phyloP scores from a whole-genome alignment of 768 basidiomycete genomes.

The Cyathus striatus region DNA sequence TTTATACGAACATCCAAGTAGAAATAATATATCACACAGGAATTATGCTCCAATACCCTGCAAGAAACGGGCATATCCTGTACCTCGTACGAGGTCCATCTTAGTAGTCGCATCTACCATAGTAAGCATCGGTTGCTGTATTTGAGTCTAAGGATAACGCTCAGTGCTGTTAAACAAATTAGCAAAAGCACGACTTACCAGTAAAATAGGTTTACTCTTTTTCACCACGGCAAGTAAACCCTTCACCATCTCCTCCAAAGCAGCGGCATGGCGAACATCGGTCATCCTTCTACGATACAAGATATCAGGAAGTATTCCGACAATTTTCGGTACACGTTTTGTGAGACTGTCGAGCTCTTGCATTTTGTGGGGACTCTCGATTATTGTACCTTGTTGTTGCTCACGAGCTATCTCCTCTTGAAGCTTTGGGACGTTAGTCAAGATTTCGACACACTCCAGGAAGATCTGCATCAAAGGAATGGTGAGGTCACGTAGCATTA shows the following conservation, averaged over 20 bases:
- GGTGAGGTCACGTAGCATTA: conserved; percentile 1
- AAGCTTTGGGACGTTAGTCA: conserved; percentile 56
- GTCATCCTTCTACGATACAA: conserved; percentile 41
- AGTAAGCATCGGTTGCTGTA: conserved; percentile 17
- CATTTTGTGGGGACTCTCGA: conserved; percentile 35
- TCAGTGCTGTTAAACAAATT: too few relatives aligned
- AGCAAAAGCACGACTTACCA: conserved; percentile 62
- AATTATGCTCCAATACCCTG: conserved; percentile 40
- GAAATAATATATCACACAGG: too few relatives aligned
- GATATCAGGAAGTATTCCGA: conserved; percentile 65
- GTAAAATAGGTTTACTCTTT: conserved; percentile 49
- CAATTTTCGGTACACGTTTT: conserved; percentile 57
- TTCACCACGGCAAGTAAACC: conserved; percentile 57
- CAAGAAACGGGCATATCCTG: conserved; percentile 61
- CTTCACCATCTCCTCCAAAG: conserved; percentile 68
- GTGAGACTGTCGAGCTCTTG: conserved; percentile 54
- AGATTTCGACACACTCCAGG: conserved; percentile 65
- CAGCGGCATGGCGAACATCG: conserved; percentile 65
- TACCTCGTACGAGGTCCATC: conserved; percentile 58
- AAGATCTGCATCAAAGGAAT: conserved; percentile 39
- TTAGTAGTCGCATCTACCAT: conserved; percentile 55
- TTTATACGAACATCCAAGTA: too few relatives aligned
- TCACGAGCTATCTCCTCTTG: conserved; percentile 32
- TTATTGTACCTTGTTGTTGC: conserved; percentile 23
- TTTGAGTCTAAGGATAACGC: conserved; percentile 18